Percentiles rank a stretch among this genome's conserved stretches.
These are phyloP conservation scores for Multifurca ochricompacta DNA, from an alignment of 768 basidiomycete genomes.

Conservation along the genomic window DNA sequence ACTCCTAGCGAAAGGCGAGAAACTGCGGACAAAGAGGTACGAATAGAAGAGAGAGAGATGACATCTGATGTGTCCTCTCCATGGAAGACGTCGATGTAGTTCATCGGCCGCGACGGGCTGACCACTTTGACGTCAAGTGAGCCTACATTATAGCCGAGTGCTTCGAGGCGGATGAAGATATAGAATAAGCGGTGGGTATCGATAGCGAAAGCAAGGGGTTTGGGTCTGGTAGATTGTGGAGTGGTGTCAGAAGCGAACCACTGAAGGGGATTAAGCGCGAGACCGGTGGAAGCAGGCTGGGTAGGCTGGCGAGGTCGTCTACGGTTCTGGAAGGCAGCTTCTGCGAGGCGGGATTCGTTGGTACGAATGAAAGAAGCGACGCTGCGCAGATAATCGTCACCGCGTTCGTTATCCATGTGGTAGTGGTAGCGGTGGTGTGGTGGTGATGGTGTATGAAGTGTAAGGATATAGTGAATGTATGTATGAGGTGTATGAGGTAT, in stretches of 20 bases:
- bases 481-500: no score
- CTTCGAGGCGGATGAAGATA: slow-evolving; percentile 79
- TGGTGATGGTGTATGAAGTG: no score
- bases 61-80: slow-evolving; percentile 61
- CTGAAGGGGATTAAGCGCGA: slow-evolving; percentile 51
- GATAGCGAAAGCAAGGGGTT: slow-evolving; percentile 58
- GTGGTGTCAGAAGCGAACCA: slow-evolving; percentile 44
- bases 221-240: slow-evolving; percentile 29
- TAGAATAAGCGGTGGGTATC: slow-evolving; percentile 86
- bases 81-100: slow-evolving; percentile 54
- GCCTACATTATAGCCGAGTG: slow-evolving; percentile 66
- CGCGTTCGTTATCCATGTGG: slow-evolving; percentile 47
- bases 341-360: slow-evolving; percentile 68
- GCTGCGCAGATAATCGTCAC: slow-evolving; percentile 69
- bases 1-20: slow-evolving; percentile 66
- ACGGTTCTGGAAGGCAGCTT: slow-evolving; percentile 46
- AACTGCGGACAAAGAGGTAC: slow-evolving; percentile 68
- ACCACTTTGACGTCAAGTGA: slow-evolving; percentile 72
- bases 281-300: slow-evolving; percentile 25
- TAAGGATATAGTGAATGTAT: no score
- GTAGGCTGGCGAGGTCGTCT: slow-evolving; percentile 33
- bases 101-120: slow-evolving; percentile 68
- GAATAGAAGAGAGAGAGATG: slow-evolving; percentile 64
- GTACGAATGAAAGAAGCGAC: slow-evolving; percentile 63
- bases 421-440: slow-evolving; percentile 25